A percentile compares a stretch with the other conserved stretches of the same genome.
These are phyloP conservation scores for Microbotryum intermedium DNA, from an alignment of 1,284 basidiomycete species.

Conservation along the genomic window DNA sequence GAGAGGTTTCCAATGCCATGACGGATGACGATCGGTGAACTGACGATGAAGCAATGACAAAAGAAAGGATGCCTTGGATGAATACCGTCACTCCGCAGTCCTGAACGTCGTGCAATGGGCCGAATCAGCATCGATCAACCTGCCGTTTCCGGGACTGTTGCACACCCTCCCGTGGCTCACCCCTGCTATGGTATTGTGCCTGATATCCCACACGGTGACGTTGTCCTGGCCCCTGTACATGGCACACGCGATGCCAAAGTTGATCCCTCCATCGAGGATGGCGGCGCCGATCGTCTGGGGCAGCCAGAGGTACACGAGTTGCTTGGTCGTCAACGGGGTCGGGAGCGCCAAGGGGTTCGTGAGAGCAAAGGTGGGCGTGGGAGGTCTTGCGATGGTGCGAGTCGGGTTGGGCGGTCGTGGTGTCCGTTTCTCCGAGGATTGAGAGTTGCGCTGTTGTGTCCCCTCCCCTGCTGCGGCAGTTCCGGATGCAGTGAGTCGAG, in stretches of 20 bases:
- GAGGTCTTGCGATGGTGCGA: too few species aligned
- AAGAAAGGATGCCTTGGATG: constrained; percentile 35
- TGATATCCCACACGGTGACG: constrained; percentile 24
- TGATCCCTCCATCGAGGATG: constrained; percentile 27
- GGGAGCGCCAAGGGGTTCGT: neutral
- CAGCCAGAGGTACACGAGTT: constrained; percentile 20
- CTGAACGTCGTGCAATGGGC: constrained; percentile 4
- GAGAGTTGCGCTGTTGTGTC: too few species aligned
- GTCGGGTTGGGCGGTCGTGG: too few species aligned
- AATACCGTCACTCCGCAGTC: constrained; percentile 33
- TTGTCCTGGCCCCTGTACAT: constrained; percentile 22
- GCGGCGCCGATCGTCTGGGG: constrained; percentile 24
- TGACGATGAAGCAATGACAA: constrained; percentile 26
- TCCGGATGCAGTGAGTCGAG: too few species aligned
- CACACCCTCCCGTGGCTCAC: neutral
- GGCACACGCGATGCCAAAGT: constrained; percentile 33
- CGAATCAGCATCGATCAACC: too few species aligned
- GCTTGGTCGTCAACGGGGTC: neutral
- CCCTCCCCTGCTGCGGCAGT: too few species aligned
- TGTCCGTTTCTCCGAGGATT: too few species aligned
- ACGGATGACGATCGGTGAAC: too few species aligned
- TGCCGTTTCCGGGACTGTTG: neutral
- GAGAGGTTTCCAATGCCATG: too few species aligned
- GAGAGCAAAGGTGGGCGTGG: neutral
- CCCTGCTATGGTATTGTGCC: constrained; percentile 17